These are phyloP conservation scores for Zygotorulaspora florentina DNA, from an alignment of 805 yeast species.

Conservation along the genomic window DNA sequence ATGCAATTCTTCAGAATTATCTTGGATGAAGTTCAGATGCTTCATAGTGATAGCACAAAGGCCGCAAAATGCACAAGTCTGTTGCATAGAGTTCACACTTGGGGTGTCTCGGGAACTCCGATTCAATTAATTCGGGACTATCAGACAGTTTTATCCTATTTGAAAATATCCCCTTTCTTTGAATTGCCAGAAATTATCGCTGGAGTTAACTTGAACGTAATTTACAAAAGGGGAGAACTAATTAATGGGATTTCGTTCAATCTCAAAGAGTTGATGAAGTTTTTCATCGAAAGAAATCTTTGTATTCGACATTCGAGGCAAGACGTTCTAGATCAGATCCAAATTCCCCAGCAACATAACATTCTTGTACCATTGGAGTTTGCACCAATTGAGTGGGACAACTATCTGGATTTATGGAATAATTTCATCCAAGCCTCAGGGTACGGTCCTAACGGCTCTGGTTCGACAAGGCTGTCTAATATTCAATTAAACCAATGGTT, in stretches of 20 bases:
- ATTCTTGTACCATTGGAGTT: constrained; percentile 68
- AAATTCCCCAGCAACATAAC: constrained; percentile 74
- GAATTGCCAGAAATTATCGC: constrained; percentile 25
- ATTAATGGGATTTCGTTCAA: constrained; percentile 26
- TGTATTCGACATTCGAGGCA: constrained; percentile 70
- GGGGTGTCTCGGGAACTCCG: constrained; percentile 98
- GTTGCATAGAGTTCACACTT: constrained; percentile 81
- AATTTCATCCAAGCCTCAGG: constrained; percentile 58
- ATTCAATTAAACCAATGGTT: constrained; percentile 66
- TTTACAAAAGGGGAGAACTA: constrained; percentile 7
- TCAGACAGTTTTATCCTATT: constrained; percentile 63
- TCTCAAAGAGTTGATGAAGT: constrained; percentile 42
- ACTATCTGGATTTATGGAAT: constrained; percentile 61
- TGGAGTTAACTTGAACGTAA: constrained; percentile 9
- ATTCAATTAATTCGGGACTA: constrained; percentile 66
- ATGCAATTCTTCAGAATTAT: constrained; percentile 86
- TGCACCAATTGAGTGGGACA: constrained; percentile 78
- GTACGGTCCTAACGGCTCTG: constrained; percentile 43
- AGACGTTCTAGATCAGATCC: constrained; percentile 72
- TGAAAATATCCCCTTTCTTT: constrained; percentile 63
- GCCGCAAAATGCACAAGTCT: constrained; percentile 77
- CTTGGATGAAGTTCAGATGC: constrained; percentile 94
- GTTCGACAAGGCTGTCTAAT: constrained; percentile 50
- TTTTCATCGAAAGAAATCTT: constrained; percentile 55
- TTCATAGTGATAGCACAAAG: constrained; percentile 61